Conservation (phyloP, 2,329 filamentous ascomycete genomes). For the Huntiella moniliformis region DNA sequence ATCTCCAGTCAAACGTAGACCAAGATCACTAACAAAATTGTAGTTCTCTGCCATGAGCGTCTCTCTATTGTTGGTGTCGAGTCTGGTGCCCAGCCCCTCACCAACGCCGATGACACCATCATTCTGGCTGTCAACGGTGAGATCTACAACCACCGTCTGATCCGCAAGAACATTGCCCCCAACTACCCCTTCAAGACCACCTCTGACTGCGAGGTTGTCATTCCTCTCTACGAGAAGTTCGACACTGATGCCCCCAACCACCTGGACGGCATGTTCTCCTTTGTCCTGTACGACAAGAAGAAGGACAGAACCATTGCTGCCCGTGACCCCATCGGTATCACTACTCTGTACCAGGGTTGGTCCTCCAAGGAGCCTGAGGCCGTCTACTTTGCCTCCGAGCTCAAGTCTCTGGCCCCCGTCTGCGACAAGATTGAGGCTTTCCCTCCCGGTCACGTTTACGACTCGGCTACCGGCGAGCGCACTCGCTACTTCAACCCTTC, state of each 20-base stretch:
- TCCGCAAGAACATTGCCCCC: conserved; percentile 69
- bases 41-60: conserved; percentile 91
- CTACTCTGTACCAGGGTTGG: conserved; percentile 91
- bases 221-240: conserved; percentile 87
- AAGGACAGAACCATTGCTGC: conserved; percentile 85
- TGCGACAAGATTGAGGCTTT: conserved; percentile 93
- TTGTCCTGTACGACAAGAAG: conserved; percentile 91
- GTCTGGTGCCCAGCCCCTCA: conserved; percentile 84
- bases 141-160: conserved; percentile 96
- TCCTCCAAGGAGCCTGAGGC: conserved; percentile 64
- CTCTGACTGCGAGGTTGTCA: conserved; percentile 97
- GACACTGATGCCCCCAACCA: conserved; percentile 80
- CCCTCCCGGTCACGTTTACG: conserved; percentile 88
- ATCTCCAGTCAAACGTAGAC: not conserved
- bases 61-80: conserved; percentile 96
- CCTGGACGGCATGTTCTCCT: conserved; percentile 99
- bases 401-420: conserved; percentile 81
- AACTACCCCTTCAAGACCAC: conserved; percentile 96
- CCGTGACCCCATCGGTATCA: conserved; percentile 90
- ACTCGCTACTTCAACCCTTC: conserved; percentile 80
- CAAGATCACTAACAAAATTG: not conserved
- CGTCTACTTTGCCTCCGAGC: conserved; percentile 90
- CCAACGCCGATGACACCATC: conserved; percentile 76
- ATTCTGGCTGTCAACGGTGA: conserved; percentile 96
- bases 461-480: conserved; percentile 72